Evolutionary conservation across 2,329 filamentous ascomycete genomes (phyloP).

Genomic region (Apiospora hydei): DNA sequence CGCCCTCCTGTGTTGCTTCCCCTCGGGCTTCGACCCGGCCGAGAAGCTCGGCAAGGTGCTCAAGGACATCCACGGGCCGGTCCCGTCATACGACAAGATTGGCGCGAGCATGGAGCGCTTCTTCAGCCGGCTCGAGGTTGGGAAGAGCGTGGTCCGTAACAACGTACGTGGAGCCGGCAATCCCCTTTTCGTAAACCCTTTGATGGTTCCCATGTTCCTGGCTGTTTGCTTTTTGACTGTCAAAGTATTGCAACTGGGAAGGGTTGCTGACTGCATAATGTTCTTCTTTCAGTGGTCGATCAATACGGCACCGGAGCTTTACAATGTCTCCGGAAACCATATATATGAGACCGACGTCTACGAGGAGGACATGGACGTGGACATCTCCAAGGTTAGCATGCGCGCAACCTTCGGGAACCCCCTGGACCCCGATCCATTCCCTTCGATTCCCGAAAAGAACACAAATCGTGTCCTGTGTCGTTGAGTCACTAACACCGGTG

Average conservation of each 20-base stretch:
- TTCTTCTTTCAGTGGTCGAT: conserved; percentile 18
- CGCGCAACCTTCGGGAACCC: neutral
- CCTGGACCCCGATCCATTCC: neutral
- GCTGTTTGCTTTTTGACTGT: neutral
- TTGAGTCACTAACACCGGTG: neutral
- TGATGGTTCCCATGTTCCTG: neutral
- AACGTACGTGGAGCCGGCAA: conserved; percentile 48
- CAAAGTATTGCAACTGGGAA: no score
- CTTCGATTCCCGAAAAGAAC: neutral
- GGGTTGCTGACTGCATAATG: neutral
- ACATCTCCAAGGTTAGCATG: conserved; percentile 45
- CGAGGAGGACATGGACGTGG: conserved; percentile 45
- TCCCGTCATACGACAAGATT: conserved; percentile 63
- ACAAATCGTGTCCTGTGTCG: no score
- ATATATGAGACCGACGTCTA: conserved; percentile 43
- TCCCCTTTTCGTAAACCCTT: neutral
- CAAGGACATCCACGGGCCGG: conserved; percentile 58
- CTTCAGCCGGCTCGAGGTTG: conserved; percentile 56
- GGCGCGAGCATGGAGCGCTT: conserved; percentile 62
- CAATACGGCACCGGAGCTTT: conserved; percentile 45
- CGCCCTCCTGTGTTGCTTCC: conserved; percentile 61
- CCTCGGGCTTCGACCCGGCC: conserved; percentile 59
- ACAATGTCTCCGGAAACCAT: conserved; percentile 48
- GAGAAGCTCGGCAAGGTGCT: conserved; percentile 57
- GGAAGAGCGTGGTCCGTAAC: conserved; percentile 56